Base-by-base conservation (phyloP, 2,329 filamentous ascomycete species). In the Nothophaeocryptopus gaeumannii region DNA sequence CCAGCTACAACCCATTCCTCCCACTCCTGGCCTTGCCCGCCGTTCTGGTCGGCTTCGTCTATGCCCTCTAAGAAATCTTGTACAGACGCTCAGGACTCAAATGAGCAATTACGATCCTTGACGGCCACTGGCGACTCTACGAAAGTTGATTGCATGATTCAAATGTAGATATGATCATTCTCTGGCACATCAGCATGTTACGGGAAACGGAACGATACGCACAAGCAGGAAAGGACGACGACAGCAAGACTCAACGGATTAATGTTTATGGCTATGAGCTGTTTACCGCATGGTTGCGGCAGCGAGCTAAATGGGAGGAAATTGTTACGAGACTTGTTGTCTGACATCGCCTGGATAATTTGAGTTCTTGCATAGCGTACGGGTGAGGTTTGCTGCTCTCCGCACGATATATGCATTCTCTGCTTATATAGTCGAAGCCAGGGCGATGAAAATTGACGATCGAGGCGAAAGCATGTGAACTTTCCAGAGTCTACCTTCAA, bases 1-100 rank as follows among this genome's bases (percentile, higher is more conserved):
- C 20, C 3, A 26, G 20, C 38, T 58, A n/a, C 55, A 55, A 30
- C 52, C 58, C 41, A 45, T 63, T 41, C 45, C 53, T 37, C 39
- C 58, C 57, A 49, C 12, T 64, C 45, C 59, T 63, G 50, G 64
- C 61, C 39, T 50, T 69, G 16, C 63, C 60, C 33, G 65, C 63
- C 30, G 66, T 60, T 59, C 54, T 63, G 52, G 10, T 60, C 38
- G 64, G 62, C 31, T 42, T 63, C 12, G 58, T 58, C 45, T 26
- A 26, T 7, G 53, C 64, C 51, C 58, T 67, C 37, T 67, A 64
- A 63, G 51, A 39, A 12, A 32, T 26, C 15, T 29, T 26, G 29
- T 31, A 26, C 35, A 10, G 14, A 48, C 40, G 10, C 16, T 40
- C 31, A 15, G 36, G 36, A 34, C 20, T 40, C 36, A 31, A 10